Evolutionary conservation across 2,329 filamentous ascomycete species (phyloP).

Genomic region (Fusarium sp.): DNA sequence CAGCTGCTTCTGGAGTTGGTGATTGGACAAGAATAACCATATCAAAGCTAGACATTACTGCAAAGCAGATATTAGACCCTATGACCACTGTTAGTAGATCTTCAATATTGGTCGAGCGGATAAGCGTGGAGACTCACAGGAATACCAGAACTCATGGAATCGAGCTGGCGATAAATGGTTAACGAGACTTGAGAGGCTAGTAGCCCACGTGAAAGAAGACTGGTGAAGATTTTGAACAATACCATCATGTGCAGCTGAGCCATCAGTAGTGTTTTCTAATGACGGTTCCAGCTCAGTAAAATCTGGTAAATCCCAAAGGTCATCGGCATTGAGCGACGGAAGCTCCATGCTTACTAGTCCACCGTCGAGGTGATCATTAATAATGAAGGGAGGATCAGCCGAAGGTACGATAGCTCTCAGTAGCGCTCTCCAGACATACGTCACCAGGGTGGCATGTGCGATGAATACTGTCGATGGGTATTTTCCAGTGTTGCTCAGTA

Average conservation of each 20-base stretch:
- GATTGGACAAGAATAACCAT: neutral
- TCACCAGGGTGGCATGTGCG: neutral
- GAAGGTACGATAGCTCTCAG: neutral
- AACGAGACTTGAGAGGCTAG: neutral
- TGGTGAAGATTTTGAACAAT: neutral
- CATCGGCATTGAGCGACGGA: neutral
- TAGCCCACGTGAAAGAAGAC: neutral
- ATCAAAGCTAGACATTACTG: neutral
- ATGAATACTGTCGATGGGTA: neutral
- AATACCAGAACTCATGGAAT: neutral
- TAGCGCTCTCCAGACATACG: neutral
- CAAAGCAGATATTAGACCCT: neutral
- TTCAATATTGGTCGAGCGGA: neutral
- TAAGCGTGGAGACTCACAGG: neutral
- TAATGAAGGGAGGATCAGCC: neutral
- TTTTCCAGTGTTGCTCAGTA: neutral
- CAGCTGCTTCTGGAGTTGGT: neutral
- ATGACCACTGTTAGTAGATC: neutral
- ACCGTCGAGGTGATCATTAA: neutral
- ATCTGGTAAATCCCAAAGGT: neutral
- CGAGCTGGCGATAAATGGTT: neutral
- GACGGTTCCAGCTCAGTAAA: neutral
- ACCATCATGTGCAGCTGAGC: neutral
- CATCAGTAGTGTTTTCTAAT: neutral
- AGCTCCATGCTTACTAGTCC: neutral